phyloP scores from a whole-genome alignment of 2,329 filamentous ascomycete genomes.

The Rutstroemia sydowiana region DNA sequence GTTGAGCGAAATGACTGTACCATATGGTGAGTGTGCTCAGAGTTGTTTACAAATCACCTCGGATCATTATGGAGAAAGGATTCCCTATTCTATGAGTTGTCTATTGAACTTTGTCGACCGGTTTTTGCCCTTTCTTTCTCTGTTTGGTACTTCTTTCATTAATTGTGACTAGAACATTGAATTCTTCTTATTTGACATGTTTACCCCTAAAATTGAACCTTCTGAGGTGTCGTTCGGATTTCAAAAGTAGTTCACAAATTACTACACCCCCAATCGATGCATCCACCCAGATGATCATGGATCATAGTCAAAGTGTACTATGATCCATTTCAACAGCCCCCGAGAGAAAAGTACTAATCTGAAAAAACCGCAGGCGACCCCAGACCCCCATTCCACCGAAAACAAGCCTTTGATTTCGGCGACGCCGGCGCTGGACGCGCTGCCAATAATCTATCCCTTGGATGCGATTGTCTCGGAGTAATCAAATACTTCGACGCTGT shows the following conservation, averaged over 20 bases:
- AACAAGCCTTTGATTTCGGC: constrained; percentile 63
- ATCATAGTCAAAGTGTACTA: background rate
- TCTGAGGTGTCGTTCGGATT: no score
- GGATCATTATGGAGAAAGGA: no score
- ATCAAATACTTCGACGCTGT: constrained; percentile 36
- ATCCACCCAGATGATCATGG: background rate
- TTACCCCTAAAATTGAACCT: no score
- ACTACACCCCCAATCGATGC: background rate
- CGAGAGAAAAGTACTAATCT: background rate
- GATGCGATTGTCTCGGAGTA: constrained; percentile 62
- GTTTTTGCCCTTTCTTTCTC: no score
- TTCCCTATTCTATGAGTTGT: no score
- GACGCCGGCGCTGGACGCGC: constrained; percentile 58
- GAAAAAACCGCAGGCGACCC: constrained; percentile 36
- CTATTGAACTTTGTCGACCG: no score
- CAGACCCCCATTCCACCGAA: constrained; percentile 54
- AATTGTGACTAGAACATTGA: no score
- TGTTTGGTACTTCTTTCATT: no score
- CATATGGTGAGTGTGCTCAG: constrained; percentile 39
- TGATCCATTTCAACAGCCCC: background rate
- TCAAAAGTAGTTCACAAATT: no score
- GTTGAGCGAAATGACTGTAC: constrained; percentile 55
- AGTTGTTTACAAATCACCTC: no score
- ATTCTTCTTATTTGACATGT: no score
- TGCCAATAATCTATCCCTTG: constrained; percentile 59